Evolutionary conservation across 257 asterid species (phyloP).

Genomic region (Leptodermis oblonga): DNA sequence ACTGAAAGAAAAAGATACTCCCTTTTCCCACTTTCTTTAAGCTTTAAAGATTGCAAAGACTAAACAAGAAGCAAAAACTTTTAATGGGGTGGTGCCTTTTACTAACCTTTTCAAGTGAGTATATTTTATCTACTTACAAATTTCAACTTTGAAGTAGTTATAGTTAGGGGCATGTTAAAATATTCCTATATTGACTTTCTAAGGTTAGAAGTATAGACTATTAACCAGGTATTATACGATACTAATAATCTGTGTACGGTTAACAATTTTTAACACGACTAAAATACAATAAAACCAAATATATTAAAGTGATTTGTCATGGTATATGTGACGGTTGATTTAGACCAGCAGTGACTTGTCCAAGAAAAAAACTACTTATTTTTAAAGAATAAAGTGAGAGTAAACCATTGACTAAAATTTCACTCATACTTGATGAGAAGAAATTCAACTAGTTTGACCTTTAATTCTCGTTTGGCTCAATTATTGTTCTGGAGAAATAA

Average conservation of each 20-base stretch:
- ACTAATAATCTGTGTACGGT: too few relatives aligned
- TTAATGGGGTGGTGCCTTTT: too few relatives aligned
- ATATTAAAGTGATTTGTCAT: too few relatives aligned
- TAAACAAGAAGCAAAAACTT: background rate
- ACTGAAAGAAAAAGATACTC: background rate
- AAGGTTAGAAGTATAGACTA: background rate
- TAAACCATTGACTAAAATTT: background rate
- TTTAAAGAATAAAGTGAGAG: too few relatives aligned
- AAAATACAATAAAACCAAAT: too few relatives aligned
- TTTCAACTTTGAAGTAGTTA: background rate
- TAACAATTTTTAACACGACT: too few relatives aligned
- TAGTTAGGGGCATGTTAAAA: background rate
- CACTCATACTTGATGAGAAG: background rate
- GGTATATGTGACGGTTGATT: too few relatives aligned
- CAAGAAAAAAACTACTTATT: too few relatives aligned
- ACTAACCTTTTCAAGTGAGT: background rate
- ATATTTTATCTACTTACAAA: background rate
- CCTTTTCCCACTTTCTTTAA: background rate
- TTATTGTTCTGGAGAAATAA: background rate
- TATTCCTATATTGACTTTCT: background rate
- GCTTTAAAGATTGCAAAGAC: background rate
- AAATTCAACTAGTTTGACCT: conserved; percentile 8
- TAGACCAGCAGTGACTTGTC: too few relatives aligned
- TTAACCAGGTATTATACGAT: too few relatives aligned
- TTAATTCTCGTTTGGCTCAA: background rate